A percentile compares a stretch with the other conserved stretches of the same genome.
Evolutionary conservation across 495 filamentous ascomycete species (phyloP).

Genomic region (Daldinia concentrica): DNA sequence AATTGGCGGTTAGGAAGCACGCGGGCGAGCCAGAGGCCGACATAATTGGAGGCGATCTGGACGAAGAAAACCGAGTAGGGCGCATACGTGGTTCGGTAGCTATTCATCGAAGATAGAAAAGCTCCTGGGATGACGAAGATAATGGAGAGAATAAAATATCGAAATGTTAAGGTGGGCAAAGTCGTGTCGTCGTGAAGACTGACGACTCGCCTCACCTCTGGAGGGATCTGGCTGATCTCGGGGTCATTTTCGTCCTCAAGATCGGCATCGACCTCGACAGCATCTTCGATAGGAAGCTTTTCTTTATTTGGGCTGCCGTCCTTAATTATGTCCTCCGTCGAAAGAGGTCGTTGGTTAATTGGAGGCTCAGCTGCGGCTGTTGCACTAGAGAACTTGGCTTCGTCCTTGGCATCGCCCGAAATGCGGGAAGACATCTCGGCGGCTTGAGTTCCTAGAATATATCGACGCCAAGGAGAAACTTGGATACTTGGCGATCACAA

Average conservation of each 20-base stretch:
- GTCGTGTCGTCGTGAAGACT: conserved; percentile 62
- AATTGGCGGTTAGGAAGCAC: conserved; percentile 58
- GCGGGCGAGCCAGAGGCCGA: conserved; percentile 62
- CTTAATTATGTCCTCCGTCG: not conserved
- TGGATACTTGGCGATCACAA: not conserved
- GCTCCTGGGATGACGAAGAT: conserved; percentile 64
- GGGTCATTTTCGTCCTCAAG: conserved; percentile 55
- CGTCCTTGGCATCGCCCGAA: conserved; percentile 27
- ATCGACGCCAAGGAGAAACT: not conserved
- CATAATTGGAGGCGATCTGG: conserved; percentile 64
- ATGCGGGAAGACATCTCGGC: conserved; percentile 34
- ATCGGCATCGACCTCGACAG: conserved; percentile 47
- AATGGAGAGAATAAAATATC: conserved; percentile 62
- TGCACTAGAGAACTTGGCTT: conserved; percentile 39
- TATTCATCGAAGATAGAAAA: conserved; percentile 62
- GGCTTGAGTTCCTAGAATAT: conserved; percentile 3
- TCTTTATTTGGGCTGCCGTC: conserved; percentile 10
- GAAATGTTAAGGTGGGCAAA: conserved; percentile 63
- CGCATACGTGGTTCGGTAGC: conserved; percentile 63
- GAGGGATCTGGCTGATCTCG: conserved; percentile 58
- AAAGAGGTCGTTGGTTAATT: conserved; percentile 20
- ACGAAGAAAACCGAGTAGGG: conserved; percentile 68
- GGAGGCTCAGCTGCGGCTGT: conserved; percentile 31
- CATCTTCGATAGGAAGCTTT: conserved; percentile 46
- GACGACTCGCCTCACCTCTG: conserved; percentile 62